Base-by-base conservation (phyloP, 2,329 filamentous ascomycete genomes). In the Trichoderma sp. region DNA sequence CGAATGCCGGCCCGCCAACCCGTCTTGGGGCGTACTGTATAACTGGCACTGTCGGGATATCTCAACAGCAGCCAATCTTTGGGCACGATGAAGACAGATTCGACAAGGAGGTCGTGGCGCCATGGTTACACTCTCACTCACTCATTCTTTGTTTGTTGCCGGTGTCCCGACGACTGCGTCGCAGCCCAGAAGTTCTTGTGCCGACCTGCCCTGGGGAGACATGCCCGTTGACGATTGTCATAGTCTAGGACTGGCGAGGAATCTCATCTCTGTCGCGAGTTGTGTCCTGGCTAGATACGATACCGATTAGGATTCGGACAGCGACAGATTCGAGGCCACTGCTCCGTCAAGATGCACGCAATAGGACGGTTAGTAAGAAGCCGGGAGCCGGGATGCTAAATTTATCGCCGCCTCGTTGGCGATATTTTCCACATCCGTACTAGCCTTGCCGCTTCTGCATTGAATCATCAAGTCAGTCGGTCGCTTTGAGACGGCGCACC, bases 171-270 rank as follows among this genome's bases (percentile, higher is more conserved):
- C 11, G 63, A 51, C 37, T 58, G 63, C 52, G 63, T 66, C 26
- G 63, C 63, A 66, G 18, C 63, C 49, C 54, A 59, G 52, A 59
- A 58, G 63, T 59, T 59, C 63, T 56, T 66, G 34, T 16, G 34
- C 6, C 61, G 39, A 49, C n/a, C n/a, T 26, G 43, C 37, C 39
- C 8, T 11, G 8, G 18, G n/a, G n/a, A 5, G 8, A 46, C 30
- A 24, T 14, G 30, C 11, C 28, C 21, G 56, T 26, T 46, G 61
- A n/a, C 34, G 61, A 46, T 10, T 14, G 18, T 14, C 51, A 18
- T 13, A 18, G 24, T 18, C 52, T 34, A 26, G 13, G 8, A 39
- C 26, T 26, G 37, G 34, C 34, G 52, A 65, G 51, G 34, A 37
- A 46, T 64, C 49, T 43, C 26, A 46, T 55, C 49, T 55, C 18